Percentiles rank a stretch among this genome's conserved stretches.
Evolutionary conservation across 257 asterid species (phyloP).

Genomic region (Plantago elongata): DNA sequence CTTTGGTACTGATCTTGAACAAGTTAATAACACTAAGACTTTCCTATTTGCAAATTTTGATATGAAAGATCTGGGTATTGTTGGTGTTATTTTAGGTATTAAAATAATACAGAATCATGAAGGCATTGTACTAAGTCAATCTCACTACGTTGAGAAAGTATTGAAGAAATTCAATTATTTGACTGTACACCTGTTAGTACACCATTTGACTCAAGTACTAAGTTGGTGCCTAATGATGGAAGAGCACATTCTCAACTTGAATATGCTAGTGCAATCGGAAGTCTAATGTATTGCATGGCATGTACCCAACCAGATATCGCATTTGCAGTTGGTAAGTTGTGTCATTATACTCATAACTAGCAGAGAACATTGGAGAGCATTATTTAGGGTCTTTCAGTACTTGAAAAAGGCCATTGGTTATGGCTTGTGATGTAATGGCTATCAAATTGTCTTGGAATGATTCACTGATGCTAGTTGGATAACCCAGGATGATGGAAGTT

Average conservation of each 20-base stretch:
- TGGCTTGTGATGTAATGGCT: neutral
- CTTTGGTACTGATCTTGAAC: no score
- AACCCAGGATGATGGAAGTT: neutral
- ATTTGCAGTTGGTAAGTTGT: no score
- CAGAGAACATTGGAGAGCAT: neutral
- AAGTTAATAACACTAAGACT: no score
- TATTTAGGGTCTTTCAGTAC: neutral
- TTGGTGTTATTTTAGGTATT: neutral
- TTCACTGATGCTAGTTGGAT: conserved; percentile 1
- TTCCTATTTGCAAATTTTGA: neutral
- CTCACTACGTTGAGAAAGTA: neutral
- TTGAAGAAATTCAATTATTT: neutral
- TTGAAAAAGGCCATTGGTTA: neutral
- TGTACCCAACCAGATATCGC: no score
- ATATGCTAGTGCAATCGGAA: neutral
- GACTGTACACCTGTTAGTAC: neutral
- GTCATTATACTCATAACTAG: neutral
- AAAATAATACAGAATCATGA: neutral
- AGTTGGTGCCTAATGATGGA: neutral
- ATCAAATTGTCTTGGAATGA: neutral
- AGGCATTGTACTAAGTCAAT: neutral
- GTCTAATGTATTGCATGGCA: no score
- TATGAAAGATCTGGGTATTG: conserved; percentile 6
- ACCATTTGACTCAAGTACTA: neutral
- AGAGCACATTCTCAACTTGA: neutral